Base-by-base conservation (phyloP, 1,284 basidiomycete species). In the Papiliotrema nemorosa region DNA sequence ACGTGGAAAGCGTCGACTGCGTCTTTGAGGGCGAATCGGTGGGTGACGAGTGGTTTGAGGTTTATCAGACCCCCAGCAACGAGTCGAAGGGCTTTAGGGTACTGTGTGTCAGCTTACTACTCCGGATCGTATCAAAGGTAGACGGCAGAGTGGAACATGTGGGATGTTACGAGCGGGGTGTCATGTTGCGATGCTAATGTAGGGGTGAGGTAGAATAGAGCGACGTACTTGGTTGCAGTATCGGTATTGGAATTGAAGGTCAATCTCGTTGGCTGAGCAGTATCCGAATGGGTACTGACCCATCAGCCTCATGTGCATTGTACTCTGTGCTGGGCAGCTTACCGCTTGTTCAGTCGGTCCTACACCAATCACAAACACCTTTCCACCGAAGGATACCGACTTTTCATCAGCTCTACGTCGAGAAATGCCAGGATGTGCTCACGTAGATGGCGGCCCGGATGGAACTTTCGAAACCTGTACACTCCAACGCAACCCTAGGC, bases 11-110 rank as follows among this genome's bases (percentile, higher is more conserved):
- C 92, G 52, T 80, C 77, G 42, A 84, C 78, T 21, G 90, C 88
- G 36, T 87, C 76, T 38, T 84, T 79, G 61, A 94, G 85, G 18
- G 79, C 69, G 76, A 85, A 93, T 25, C 85, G 79, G 70, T 92
- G 89, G 5, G 91, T 90, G 46, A 96, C 87, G 35, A 97, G 79
- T 13, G 89, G 86, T 74, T 88, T 91, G 58, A 96, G 79, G 74
- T 94, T 80, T 65, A 96, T 82, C 67, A 86, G 85, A 41, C 88
- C 88, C 54, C 81, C 81, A 12, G 85, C 77, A 31, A 86, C 87
- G 35, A 96, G 81, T 20, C 87, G 81, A 62, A 94, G 87, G 18
- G 89, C 89, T 60, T 90, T 81, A 33, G 84, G 83, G 72, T 93
- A 93, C 69, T 66, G 71, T 29, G 6, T 22, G 13, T 9, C 20